Percentiles rank a stretch among this genome's conserved stretches.
phyloP scores from a whole-genome alignment of 441 rosid species.

The Flueggea neowawraea region DNA sequence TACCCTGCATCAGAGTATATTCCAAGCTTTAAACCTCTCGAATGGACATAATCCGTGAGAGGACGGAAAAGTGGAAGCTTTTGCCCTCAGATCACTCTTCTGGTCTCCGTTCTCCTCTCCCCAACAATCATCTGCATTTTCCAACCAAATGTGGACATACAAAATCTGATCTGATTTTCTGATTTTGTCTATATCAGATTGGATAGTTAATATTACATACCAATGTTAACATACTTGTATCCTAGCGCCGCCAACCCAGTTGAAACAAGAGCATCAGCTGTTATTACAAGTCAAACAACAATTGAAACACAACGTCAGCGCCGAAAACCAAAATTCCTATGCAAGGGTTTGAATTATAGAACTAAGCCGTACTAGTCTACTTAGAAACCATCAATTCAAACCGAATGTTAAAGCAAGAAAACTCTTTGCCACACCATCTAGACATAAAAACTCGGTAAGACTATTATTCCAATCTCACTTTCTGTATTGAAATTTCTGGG shows the following conservation, averaged over 20 bases:
- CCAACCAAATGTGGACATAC: not conserved
- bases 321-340: too few species aligned
- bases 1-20: constrained; percentile 69
- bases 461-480: too few species aligned
- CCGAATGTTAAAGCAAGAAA: too few species aligned
- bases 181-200: not conserved
- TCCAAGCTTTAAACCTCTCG: constrained; percentile 60
- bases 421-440: too few species aligned
- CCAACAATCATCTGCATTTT: constrained; percentile 40
- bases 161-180: not conserved
- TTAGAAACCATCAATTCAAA: too few species aligned
- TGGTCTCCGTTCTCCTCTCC: constrained; percentile 40
- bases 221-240: constrained; percentile 45
- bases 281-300: constrained; percentile 5
- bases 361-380: too few species aligned
- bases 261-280: constrained; percentile 61
- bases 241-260: constrained; percentile 47
- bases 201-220: constrained; percentile 15
- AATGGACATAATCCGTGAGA: constrained; percentile 57
- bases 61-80: constrained; percentile 53
- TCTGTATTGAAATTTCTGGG: not conserved
- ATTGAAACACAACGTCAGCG: too few species aligned
- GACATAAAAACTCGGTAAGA: too few species aligned
- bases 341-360: not conserved
- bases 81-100: constrained; percentile 40